Evolutionary conservation across 2,329 filamentous ascomycete species (phyloP).

Genomic region (Paramyrothecium roridum): DNA sequence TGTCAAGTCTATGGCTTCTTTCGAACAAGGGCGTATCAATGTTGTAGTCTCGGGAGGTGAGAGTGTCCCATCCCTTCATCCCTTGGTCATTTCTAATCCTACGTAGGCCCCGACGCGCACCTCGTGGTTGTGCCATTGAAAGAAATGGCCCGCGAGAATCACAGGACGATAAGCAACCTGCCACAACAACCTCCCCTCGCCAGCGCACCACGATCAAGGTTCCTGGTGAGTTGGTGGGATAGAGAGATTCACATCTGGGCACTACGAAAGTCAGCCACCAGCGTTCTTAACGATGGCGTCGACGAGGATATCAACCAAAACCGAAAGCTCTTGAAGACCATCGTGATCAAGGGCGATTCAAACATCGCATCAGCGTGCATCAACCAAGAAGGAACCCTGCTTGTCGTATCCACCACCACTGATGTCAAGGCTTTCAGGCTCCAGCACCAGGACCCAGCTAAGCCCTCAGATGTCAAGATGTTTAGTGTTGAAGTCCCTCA

Average conservation of each 20-base stretch:
- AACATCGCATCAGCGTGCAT: constrained; percentile 76
- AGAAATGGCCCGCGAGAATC: constrained; percentile 74
- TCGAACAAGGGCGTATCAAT: constrained; percentile 79
- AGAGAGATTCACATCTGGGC: constrained; percentile 82
- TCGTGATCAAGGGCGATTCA: constrained; percentile 70
- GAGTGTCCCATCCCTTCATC: constrained; percentile 15
- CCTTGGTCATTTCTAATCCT: constrained; percentile 3
- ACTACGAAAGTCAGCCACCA: constrained; percentile 41
- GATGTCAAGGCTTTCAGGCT: constrained; percentile 78
- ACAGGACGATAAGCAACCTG: constrained; percentile 77
- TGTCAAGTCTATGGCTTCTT: constrained; percentile 90
- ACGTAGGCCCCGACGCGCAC: constrained; percentile 74
- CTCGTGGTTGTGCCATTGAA: constrained; percentile 77
- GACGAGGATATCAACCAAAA: constrained; percentile 46
- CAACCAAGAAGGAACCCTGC: constrained; percentile 66
- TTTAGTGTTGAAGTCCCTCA: constrained; percentile 65
- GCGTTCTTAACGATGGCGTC: constrained; percentile 38
- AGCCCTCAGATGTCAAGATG: constrained; percentile 61
- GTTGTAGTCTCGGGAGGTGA: constrained; percentile 88
- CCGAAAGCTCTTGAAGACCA: constrained; percentile 66
- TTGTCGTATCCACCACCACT: constrained; percentile 72
- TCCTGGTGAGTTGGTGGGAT: constrained; percentile 92
- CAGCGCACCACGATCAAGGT: constrained; percentile 68
- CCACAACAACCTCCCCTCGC: constrained; percentile 74
- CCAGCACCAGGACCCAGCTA: constrained; percentile 44